A percentile compares a stretch with the other conserved stretches of the same genome.
phyloP scores from a whole-genome alignment of 2,329 filamentous ascomycete genomes.

The Fusarium annulatum region DNA sequence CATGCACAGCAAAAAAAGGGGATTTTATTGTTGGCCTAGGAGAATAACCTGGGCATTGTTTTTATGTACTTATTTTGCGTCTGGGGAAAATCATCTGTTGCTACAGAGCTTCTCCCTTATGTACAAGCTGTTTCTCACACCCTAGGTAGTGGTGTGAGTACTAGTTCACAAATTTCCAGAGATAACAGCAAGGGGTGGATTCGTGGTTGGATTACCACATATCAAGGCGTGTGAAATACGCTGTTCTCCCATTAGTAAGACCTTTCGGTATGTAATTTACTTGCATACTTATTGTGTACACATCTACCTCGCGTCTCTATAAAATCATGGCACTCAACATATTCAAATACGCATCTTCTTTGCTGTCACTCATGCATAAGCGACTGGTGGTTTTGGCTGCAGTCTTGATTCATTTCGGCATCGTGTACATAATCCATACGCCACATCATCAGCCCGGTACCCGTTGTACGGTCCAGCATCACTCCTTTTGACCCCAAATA shows the following conservation, averaged over 20 bases:
- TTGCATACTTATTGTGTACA: slow-evolving; percentile 26
- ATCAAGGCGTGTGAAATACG: slow-evolving; percentile 1
- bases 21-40: slow-evolving; percentile 29
- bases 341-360: not conserved
- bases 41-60: slow-evolving; percentile 20
- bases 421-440: slow-evolving; percentile 46
- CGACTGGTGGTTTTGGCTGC: slow-evolving; percentile 7
- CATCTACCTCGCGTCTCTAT: not conserved
- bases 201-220: slow-evolving; percentile 2
- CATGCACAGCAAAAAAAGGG: slow-evolving; percentile 20
- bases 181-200: slow-evolving; percentile 6
- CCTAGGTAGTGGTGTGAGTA: slow-evolving; percentile 3
- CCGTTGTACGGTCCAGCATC: slow-evolving; percentile 28
- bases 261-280: slow-evolving; percentile 28
- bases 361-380: not conserved
- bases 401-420: slow-evolving; percentile 46
- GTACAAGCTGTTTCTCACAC: slow-evolving; percentile 8
- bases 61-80: slow-evolving; percentile 20
- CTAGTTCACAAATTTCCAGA: slow-evolving; percentile 4
- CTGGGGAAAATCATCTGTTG: slow-evolving; percentile 3
- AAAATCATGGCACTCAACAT: not conserved
- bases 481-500: slow-evolving; percentile 37
- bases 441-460: slow-evolving; percentile 41
- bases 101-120: not conserved
- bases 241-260: slow-evolving; percentile 35